Evolutionary conservation across 495 filamentous ascomycete species (phyloP), one percentile per base, ranked within the genome.

Genomic region (Parachaetomium inaequale): DNA sequence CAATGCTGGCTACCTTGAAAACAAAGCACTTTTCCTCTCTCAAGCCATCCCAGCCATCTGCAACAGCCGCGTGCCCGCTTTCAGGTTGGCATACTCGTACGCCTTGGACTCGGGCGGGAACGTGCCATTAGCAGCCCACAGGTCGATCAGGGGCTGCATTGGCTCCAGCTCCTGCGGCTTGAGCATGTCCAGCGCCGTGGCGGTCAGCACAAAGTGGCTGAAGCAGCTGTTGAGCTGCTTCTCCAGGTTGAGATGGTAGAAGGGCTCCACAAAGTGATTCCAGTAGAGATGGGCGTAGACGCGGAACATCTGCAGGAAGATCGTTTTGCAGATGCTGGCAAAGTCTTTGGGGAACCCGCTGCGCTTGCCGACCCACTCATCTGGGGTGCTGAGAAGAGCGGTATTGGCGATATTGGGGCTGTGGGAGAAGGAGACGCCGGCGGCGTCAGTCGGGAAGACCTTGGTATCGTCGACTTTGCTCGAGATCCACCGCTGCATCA

Each of bases 291-390:
- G 93, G 36, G 91, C 88, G 67, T 97, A 97, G 73, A 93, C 91
- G 40, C 93, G 91, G 82, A 96, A 94, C 88, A 97, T 97, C 76
- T 97, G 93, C 65, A 92, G 87, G 82, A 93, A 95, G 68, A 96
- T 93, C 63, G 87, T 91, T 75, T 90, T 87, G 78, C 89, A 90
- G 66, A 96, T 91, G 65, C 87, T 83, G 68, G 92, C 84, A 73
- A 95, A 95, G 26, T 87, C 87, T 67, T 87, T 85, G 15, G 92
- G 93, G 74, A 97, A 97, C 21, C 92, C 91, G 64, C 88, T 91
- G 38, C 85, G 82, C 76, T 93, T 93, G 63, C 93, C 93, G 57
- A 95, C 77, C 91, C 91, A 97, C 55, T 84, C 78, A 26, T 78
- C 80, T 26, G 86, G 79, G 46, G 79, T 86, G 49, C 81, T 78